A percentile compares a stretch with the other conserved stretches of the same genome.
Evolutionary conservation across 2,329 filamentous ascomycete genomes (phyloP).

Genomic region (Xylariaceae sp.): DNA sequence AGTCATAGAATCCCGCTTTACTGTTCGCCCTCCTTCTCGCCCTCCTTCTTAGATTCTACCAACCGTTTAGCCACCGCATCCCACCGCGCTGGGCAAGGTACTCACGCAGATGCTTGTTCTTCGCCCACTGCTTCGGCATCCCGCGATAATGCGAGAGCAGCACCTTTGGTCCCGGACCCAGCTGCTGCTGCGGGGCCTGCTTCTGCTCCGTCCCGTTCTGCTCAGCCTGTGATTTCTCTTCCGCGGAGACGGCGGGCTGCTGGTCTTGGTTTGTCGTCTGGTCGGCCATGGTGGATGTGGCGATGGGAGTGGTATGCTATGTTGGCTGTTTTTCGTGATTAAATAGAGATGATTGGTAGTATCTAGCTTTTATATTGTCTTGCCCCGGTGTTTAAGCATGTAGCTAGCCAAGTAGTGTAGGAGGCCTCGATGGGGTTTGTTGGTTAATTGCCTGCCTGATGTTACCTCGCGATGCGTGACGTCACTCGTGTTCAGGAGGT

Average conservation of each 20-base stretch:
- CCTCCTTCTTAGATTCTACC: constrained; percentile 25
- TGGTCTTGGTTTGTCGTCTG: constrained; percentile 5
- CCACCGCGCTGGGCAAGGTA: background rate
- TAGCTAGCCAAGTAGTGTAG: background rate
- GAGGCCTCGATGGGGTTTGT: background rate
- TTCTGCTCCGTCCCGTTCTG: background rate
- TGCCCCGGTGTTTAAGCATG: background rate
- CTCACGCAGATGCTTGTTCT: constrained; percentile 30
- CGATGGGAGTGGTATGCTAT: no score
- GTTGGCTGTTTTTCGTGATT: background rate
- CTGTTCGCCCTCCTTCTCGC: constrained; percentile 19
- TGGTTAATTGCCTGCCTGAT: background rate
- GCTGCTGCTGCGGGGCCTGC: constrained; percentile 6
- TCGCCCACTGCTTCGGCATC: constrained; percentile 31
- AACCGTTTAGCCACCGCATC: constrained; percentile 9
- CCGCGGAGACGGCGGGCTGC: constrained; percentile 3
- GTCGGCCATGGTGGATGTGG: constrained; percentile 4
- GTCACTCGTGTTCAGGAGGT: background rate
- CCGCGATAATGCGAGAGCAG: constrained; percentile 27
- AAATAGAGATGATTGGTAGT: background rate
- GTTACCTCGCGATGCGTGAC: background rate
- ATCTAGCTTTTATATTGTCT: background rate
- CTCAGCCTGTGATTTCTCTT: background rate
- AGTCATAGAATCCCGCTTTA: no score
- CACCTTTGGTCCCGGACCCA: constrained; percentile 16